Evolutionary conservation across 345 rosid genomes (phyloP).

Genomic region (Linum trigynum): DNA sequence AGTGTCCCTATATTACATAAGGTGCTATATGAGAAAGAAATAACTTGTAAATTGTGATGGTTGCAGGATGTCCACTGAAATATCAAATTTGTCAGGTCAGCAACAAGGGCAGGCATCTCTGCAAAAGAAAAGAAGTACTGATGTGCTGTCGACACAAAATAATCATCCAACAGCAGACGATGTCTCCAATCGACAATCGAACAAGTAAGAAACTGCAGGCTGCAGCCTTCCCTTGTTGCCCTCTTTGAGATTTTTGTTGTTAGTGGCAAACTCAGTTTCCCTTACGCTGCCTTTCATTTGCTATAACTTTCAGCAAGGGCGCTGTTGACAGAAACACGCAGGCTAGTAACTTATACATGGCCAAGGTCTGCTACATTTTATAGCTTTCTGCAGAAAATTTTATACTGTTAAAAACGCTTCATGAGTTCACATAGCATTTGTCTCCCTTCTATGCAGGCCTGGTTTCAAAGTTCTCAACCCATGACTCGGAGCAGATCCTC

Average conservation of each 20-base stretch:
- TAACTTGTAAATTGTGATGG: neutral
- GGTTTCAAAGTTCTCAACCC: conserved; percentile 66
- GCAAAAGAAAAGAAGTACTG: conserved; percentile 42
- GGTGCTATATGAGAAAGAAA: too few species aligned
- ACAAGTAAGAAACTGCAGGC: conserved; percentile 27
- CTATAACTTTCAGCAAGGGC: conserved; percentile 23
- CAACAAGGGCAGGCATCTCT: conserved; percentile 24
- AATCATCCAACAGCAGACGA: conserved; percentile 18
- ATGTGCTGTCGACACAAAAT: conserved; percentile 24
- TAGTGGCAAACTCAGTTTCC: neutral
- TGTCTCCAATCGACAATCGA: conserved; percentile 29
- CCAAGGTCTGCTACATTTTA: conserved; percentile 36
- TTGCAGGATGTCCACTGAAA: conserved; percentile 53
- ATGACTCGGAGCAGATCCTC: conserved; percentile 78
- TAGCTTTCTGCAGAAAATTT: conserved; percentile 1
- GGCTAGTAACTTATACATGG: conserved; percentile 43
- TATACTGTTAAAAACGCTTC: neutral
- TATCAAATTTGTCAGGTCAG: conserved; percentile 28
- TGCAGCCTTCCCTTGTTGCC: conserved; percentile 1
- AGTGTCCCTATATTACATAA: too few species aligned
- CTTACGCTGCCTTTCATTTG: neutral
- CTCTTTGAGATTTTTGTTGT: neutral
- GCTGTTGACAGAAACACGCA: conserved; percentile 38
- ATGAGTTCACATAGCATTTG: conserved; percentile 8
- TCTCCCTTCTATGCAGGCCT: conserved; percentile 36